phyloP scores from a whole-genome alignment of 805 yeast genomes.

The Saccharomycopsis fermentans region DNA sequence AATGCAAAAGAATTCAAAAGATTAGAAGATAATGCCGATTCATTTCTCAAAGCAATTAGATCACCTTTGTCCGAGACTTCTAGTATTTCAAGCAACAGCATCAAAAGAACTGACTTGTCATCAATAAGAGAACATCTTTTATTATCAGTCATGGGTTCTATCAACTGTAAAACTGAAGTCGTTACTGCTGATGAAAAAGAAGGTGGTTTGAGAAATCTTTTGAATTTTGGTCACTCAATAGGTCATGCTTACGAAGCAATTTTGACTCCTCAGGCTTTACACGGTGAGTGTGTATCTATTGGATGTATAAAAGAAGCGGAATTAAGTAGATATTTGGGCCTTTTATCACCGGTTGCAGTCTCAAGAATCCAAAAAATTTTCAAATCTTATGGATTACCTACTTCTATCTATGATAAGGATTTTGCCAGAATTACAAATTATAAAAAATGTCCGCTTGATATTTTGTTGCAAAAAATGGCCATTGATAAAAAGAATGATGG shows the following conservation, averaged over 20 bases:
- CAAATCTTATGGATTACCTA: conserved; percentile 78
- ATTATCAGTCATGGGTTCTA: conserved; percentile 75
- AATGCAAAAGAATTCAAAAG: conserved; percentile 79
- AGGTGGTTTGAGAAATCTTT: conserved; percentile 81
- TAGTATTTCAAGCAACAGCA: conserved; percentile 27
- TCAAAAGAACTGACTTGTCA: conserved; percentile 49
- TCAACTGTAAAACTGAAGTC: conserved; percentile 85
- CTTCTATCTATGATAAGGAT: conserved; percentile 60
- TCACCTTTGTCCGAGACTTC: background rate
- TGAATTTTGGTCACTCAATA: conserved; percentile 93
- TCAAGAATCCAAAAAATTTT: conserved; percentile 79
- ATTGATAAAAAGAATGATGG: conserved; percentile 97
- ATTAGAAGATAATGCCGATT: conserved; percentile 64
- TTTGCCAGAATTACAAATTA: conserved; percentile 60
- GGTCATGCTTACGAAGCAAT: conserved; percentile 99
- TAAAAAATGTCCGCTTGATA: conserved; percentile 68
- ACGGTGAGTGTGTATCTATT: conserved; percentile 98
- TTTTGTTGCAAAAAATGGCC: conserved; percentile 74
- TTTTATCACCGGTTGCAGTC: conserved; percentile 85
- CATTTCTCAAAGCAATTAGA: conserved; percentile 59
- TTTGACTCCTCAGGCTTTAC: conserved; percentile 89
- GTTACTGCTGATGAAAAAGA: conserved; percentile 93
- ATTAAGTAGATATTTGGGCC: conserved; percentile 82
- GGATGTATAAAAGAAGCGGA: conserved; percentile 96
- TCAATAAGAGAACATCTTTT: conserved; percentile 65